Evolutionary conservation across 1,284 basidiomycete species (phyloP), one percentile per base, ranked within the genome.

Genomic region (Peniophora sp.): DNA sequence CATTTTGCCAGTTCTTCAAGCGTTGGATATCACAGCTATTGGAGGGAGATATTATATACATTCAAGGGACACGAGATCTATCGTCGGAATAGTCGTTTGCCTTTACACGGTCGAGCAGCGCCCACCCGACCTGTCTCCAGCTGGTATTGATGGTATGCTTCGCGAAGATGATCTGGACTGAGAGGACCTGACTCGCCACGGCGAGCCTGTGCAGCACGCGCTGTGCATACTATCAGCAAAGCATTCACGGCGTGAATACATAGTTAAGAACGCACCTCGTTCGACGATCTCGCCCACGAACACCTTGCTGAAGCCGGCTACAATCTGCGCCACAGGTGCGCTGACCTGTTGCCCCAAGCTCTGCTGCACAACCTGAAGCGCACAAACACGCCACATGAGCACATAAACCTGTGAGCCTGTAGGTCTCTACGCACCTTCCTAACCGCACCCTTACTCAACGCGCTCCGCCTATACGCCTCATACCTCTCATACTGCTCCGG

Each of bases 261-360:
- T n/a, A 32, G 42, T 48, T 18, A 55, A 2, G 12, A 3, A 60
- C 70, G 48, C 50, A 88, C 90, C 90, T 70, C 87, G 86, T 64
- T 95, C 92, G 18, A 94, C 80, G 3, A 95, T 89, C 65, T 95
- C 92, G 2, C 92, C 92, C 9, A 96, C 89, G 59, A 96, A 96
- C 1, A 95, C 90, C 63, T 96, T 96, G 17, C 79, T 79, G 51
- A 95, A 89, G 60, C 92, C 92, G 6, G 91, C 88, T 0, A 94
- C 85, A 34, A 94, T 83, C 60, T 93, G 90, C 1, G 91, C 85
- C 1, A 95, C 87, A 14, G 89, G 88, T 56, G 87, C 83, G 3
- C 88, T 91, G 3, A 90, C 88, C 57, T 91, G 88, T 52, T 88
- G 81, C n/a, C 85, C 85, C 0, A 86, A 72, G 0, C 83, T 81